Percentiles rank a stretch among this genome's conserved stretches.
Conservation (phyloP, 306 rosid genomes). For the Cicer chorassanicum region DNA sequence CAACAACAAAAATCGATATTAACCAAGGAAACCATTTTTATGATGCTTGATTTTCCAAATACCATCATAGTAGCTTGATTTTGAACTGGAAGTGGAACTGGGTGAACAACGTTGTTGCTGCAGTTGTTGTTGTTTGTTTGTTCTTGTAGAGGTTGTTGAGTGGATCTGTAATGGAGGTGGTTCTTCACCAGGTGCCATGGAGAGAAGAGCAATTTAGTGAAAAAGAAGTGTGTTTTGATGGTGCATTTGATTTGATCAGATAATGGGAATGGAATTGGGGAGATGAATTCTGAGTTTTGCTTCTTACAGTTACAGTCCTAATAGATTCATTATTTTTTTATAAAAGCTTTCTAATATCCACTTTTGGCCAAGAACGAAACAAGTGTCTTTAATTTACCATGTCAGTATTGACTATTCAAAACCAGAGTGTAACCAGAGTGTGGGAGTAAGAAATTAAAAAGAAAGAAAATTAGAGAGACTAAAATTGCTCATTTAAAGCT, state of each 20-base stretch:
- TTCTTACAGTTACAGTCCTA: no score
- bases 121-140: constrained; percentile 15
- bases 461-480: no score
- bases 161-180: constrained; percentile 47
- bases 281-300: neutral
- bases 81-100: constrained; percentile 44
- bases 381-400: no score
- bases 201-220: neutral
- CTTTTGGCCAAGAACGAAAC: no score
- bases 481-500: no score
- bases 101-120: constrained; percentile 57
- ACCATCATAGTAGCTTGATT: neutral
- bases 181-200: neutral
- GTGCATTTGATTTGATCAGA: neutral
- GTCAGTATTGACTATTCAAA: no score
- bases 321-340: no score
- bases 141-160: constrained; percentile 38
- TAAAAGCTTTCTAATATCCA: no score
- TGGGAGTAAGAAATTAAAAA: no score
- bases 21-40: constrained; percentile 84
- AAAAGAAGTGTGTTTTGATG: no score
- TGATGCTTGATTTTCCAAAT: constrained; percentile 61
- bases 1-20: constrained; percentile 67
- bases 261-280: neutral
- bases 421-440: no score